A percentile compares a stretch with the other conserved stretches of the same genome.
These are phyloP conservation scores for Pseudogymnoascus sp. DNA, from an alignment of 2,329 filamentous ascomycete genomes.

Conservation along the genomic window DNA sequence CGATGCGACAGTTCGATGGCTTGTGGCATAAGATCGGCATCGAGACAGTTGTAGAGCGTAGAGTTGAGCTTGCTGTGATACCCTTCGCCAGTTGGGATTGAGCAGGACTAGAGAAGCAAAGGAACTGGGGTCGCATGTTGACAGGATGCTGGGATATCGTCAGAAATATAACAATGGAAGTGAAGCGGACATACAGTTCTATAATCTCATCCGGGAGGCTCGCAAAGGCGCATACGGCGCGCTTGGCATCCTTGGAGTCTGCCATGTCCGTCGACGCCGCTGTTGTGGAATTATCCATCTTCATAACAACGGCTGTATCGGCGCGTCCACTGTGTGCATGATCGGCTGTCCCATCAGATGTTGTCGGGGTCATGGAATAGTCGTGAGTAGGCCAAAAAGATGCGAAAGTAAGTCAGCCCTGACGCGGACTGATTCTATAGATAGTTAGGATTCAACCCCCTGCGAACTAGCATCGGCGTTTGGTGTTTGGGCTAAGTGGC, in stretches of 20 bases:
- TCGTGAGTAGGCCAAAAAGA: background rate
- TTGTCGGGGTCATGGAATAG: background rate
- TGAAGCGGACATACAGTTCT: constrained; percentile 48
- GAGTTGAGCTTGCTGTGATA: constrained; percentile 56
- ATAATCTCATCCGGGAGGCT: constrained; percentile 63
- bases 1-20: constrained; percentile 31
- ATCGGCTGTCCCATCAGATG: background rate
- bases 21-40: constrained; percentile 52
- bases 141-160: constrained; percentile 10
- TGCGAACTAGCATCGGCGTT: background rate
- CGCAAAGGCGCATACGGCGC: constrained; percentile 38
- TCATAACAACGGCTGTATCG: background rate
- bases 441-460: constrained; percentile 7
- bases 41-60: constrained; percentile 56
- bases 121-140: constrained; percentile 40
- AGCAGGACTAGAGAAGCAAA: constrained; percentile 61
- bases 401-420: background rate
- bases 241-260: constrained; percentile 1
- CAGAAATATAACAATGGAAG: constrained; percentile 14
- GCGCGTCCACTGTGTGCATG: background rate
- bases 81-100: constrained; percentile 57
- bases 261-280: background rate
- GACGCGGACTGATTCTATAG: constrained; percentile 2
- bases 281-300: background rate
- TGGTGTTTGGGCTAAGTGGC: constrained; percentile 1